Base-by-base conservation (phyloP, 176 grass and related monocot genomes). In the Oryza glaberrima region DNA sequence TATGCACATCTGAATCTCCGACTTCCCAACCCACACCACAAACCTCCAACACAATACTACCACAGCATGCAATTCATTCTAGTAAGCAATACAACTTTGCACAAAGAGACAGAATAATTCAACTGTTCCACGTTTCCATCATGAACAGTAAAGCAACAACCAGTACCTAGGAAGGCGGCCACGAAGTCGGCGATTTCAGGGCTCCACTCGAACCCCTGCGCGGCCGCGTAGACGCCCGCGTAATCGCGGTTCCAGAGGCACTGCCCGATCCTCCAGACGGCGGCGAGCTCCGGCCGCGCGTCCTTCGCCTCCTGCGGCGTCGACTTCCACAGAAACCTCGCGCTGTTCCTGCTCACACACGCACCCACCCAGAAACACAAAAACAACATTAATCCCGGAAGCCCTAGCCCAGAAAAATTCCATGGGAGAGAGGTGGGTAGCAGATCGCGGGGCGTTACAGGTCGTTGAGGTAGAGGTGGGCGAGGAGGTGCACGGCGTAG, bases 231-330 rank as follows among this genome's bases (percentile, higher is more conserved):
- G 49, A 99, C 92, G 6, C 91, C 91, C 1, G 97, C 83, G 16
- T 99, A 88, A 69, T 91, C 92, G 2, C 94, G 89, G 73, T 86
- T 99, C 94, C 94, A 99, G 25, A 94, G 90, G 83, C 94, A 91
- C 78, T 96, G 94, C 34, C 92, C 94, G 6, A 96, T 90, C 85
- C 80, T 92, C 97, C 97, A 96, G 74, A 86, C 84, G 0, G 90
- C 94, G 1, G 76, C 86, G 9, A 96, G 86, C 88, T 96, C 97
- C 25, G 94, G 90, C 63, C 84, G 84, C 4, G 72, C 84, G 68
- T 96, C 92, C 86, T 99, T 99, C 28, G 91, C 89, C 79, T 76
- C 90, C 87, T 91, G 90, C 13, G 94, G 90, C 65, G 91, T 77
- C 6, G 92, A 91, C 80, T 96, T 99, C 97, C 94, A 99, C 26